These are phyloP conservation scores for Penicillium sp. DNA, from an alignment of 2,329 filamentous ascomycete genomes.

Conservation along the genomic window DNA sequence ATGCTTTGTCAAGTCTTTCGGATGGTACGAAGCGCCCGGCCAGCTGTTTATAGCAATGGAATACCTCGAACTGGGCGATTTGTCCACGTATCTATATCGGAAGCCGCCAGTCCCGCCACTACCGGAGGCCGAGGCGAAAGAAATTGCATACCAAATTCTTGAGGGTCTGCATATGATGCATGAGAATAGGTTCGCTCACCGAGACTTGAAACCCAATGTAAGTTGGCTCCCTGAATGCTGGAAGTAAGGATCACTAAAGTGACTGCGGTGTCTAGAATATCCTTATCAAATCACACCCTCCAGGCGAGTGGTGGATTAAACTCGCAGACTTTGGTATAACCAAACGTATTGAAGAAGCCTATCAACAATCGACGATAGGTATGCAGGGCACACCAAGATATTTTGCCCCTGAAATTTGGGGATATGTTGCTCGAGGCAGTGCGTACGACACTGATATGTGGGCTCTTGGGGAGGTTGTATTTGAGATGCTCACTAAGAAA, in stretches of 20 bases:
- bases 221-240: neutral
- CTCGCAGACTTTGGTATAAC: slow-evolving; percentile 16
- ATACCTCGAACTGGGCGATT: slow-evolving; percentile 10
- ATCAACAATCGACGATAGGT: neutral
- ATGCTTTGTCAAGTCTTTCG: slow-evolving; percentile 16
- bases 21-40: slow-evolving; percentile 6
- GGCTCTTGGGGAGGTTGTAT: slow-evolving; percentile 8
- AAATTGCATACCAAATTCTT: slow-evolving; percentile 6
- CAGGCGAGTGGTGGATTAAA: slow-evolving; percentile 13
- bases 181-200: slow-evolving; percentile 10
- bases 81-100: neutral
- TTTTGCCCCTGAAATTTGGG: slow-evolving; percentile 5
- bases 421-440: neutral
- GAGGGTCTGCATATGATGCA: slow-evolving; percentile 10
- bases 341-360: slow-evolving; percentile 5
- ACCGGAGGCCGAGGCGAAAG: slow-evolving; percentile 1
- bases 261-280: neutral
- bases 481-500: slow-evolving; percentile 1
- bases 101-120: neutral
- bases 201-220: slow-evolving; percentile 17
- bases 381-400: neutral
- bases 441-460: slow-evolving; percentile 7
- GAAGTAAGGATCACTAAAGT: neutral
- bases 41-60: slow-evolving; percentile 14
- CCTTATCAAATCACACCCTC: neutral